Evolutionary conservation across 2,329 filamentous ascomycete genomes (phyloP).

Genomic region (Tolypocladium tundrense): DNA sequence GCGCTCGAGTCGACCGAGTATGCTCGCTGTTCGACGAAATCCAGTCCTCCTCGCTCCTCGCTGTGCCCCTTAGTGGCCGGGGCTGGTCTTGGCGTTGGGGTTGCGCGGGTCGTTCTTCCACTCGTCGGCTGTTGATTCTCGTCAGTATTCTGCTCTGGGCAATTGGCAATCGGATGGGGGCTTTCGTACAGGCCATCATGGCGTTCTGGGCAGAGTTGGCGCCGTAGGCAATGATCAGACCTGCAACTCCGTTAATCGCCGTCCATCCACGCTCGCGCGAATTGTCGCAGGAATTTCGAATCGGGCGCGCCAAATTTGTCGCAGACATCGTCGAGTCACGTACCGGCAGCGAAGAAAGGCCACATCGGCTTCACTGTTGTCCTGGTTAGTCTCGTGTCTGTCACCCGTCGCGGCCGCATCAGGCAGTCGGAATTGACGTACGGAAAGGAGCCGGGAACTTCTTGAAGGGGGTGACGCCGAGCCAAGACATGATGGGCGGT

Average conservation of each 20-base stretch:
- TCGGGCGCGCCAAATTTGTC: constrained; percentile 2
- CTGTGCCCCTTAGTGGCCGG: constrained; percentile 30
- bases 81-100: constrained; percentile 43
- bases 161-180: neutral
- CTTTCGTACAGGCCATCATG: constrained; percentile 61
- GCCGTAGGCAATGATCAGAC: constrained; percentile 79
- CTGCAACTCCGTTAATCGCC: constrained; percentile 31
- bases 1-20: constrained; percentile 15
- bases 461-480: constrained; percentile 57
- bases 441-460: constrained; percentile 72
- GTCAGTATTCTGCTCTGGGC: constrained; percentile 12
- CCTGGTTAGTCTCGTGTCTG: constrained; percentile 15
- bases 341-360: constrained; percentile 94
- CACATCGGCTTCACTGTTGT: constrained; percentile 73
- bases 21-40: constrained; percentile 9
- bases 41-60: constrained; percentile 11
- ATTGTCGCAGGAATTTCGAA: neutral
- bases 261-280: neutral
- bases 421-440: constrained; percentile 42
- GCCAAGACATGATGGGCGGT: constrained; percentile 59
- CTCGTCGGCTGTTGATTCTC: constrained; percentile 59
- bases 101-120: constrained; percentile 97
- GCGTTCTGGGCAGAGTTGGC: constrained; percentile 73
- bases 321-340: constrained; percentile 25
- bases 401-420: constrained; percentile 5